Percentiles rank a stretch among this genome's conserved stretches.
Conservation (phyloP, 2,329 filamentous ascomycete species). For the Ceratocystis papillata region DNA sequence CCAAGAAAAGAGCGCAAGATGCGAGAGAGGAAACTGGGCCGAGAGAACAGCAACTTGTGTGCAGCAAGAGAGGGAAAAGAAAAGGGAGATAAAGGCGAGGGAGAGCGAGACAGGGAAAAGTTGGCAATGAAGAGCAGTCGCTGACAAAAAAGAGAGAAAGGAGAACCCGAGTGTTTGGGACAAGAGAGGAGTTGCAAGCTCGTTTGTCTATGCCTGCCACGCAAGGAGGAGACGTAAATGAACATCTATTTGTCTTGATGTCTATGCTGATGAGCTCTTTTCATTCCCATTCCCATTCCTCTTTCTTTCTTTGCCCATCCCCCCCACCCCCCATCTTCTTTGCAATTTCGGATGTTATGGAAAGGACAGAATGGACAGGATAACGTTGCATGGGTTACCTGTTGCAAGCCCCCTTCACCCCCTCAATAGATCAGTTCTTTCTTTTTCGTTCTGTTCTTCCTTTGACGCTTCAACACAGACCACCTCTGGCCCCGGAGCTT, state of each 20-base stretch:
- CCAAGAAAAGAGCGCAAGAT: neutral
- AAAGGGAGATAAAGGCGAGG: neutral
- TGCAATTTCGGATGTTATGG: neutral
- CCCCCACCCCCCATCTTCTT: neutral
- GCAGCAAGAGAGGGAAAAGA: neutral
- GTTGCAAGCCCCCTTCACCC: neutral
- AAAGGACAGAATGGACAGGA: neutral
- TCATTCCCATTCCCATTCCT: neutral
- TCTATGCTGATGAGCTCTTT: neutral
- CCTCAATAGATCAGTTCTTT: neutral
- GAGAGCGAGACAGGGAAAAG: neutral
- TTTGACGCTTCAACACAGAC: constrained; percentile 4
- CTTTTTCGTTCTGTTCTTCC: neutral
- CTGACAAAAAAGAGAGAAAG: constrained; percentile 2
- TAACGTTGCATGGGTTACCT: neutral
- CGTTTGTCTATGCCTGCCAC: neutral
- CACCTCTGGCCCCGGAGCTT: constrained; percentile 2
- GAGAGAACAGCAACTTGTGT: neutral
- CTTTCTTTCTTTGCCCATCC: neutral
- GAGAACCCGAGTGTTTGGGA: constrained; percentile 1
- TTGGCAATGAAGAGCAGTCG: constrained; percentile 1
- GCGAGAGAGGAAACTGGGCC: neutral
- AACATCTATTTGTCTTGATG: neutral
- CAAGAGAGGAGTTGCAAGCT: neutral
- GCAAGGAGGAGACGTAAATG: neutral